Conservation (phyloP, 768 basidiomycete genomes). For the Myochromella boudieri region DNA sequence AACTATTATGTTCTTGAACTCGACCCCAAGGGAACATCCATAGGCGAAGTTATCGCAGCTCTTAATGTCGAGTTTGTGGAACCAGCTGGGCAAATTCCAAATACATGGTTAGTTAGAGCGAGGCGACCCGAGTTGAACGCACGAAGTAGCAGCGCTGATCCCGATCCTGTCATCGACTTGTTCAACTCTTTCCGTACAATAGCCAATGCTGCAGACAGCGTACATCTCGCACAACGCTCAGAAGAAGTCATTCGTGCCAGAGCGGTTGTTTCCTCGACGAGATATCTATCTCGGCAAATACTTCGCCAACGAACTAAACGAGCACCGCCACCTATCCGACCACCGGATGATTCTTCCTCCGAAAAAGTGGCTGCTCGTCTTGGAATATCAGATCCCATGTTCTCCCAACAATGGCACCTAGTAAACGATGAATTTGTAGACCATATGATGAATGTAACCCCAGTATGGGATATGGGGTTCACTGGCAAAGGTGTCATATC, state of each 20-base stretch:
- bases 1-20: constrained; percentile 85
- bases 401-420: constrained; percentile 82
- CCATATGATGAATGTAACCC: constrained; percentile 90
- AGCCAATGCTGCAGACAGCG: constrained; percentile 25
- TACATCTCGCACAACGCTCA: constrained; percentile 32
- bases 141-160: constrained; percentile 33
- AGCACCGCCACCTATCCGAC: constrained; percentile 63
- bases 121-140: constrained; percentile 34
- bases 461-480: constrained; percentile 88
- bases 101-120: constrained; percentile 82
- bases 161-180: constrained; percentile 49
- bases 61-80: constrained; percentile 88
- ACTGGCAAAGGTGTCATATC: constrained; percentile 85
- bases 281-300: constrained; percentile 59
- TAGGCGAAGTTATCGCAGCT: constrained; percentile 56
- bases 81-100: constrained; percentile 76
- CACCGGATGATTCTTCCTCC: constrained; percentile 17
- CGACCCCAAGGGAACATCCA: constrained; percentile 40
- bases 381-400: constrained; percentile 75
- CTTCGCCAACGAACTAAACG: constrained; percentile 72
- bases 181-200: constrained; percentile 43
- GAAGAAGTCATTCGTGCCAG: constrained; percentile 36
- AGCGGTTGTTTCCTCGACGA: constrained; percentile 54
- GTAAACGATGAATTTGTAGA: constrained; percentile 83
- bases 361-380: constrained; percentile 17